Conservation (phyloP, 306 rosid species). For the Malus asiatica region DNA sequence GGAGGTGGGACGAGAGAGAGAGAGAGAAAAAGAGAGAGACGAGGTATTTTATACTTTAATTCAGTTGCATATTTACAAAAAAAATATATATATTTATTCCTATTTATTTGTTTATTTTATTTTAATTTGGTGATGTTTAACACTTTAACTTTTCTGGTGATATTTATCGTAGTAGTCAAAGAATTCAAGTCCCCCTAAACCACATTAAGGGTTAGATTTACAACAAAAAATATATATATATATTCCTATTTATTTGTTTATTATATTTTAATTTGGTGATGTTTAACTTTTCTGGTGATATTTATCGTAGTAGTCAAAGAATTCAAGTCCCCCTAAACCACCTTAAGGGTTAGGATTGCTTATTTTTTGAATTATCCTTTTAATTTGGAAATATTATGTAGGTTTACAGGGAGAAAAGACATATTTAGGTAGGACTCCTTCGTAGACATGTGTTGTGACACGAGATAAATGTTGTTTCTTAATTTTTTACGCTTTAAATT, state of each 20-base stretch:
- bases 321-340: not conserved
- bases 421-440: not conserved
- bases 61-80: not conserved
- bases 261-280: not conserved
- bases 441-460: too few species aligned
- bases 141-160: too few species aligned
- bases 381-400: not conserved
- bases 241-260: not conserved
- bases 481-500: not conserved
- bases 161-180: not conserved
- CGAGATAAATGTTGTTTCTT: too few species aligned
- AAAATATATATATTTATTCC: not conserved
- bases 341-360: not conserved
- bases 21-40: slow-evolving; percentile 7
- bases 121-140: not conserved
- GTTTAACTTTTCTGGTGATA: not conserved
- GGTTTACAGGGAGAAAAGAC: not conserved
- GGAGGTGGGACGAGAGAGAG: slow-evolving; percentile 23
- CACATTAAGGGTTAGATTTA: not conserved
- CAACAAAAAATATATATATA: too few species aligned
- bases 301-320: not conserved
- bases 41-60: not conserved
- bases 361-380: not conserved
- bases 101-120: not conserved
- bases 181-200: not conserved